Percentiles rank a stretch among this genome's conserved stretches.
These are phyloP conservation scores for Triticum urartu DNA, from an alignment of 176 grass and related monocot species.

Conservation along the genomic window DNA sequence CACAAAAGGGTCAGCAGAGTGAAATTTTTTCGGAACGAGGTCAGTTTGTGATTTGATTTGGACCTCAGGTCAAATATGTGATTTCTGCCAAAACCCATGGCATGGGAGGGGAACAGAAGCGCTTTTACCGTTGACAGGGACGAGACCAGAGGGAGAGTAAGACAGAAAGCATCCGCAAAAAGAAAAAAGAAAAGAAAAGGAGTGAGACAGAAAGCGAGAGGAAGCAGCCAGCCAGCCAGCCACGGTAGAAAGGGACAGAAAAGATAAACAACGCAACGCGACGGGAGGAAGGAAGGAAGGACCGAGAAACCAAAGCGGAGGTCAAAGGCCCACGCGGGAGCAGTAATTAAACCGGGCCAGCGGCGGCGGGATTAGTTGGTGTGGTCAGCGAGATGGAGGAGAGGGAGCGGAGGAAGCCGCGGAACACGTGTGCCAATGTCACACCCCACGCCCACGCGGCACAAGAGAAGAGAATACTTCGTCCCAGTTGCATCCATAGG, in stretches of 20 bases:
- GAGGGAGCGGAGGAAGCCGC: neutral
- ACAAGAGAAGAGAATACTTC: too few species aligned
- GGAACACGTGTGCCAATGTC: slow-evolving; percentile 32
- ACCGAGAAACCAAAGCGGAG: neutral
- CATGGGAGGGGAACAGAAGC: neutral
- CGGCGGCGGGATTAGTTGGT: neutral
- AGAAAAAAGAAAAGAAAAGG: too few species aligned
- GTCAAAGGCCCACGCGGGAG: neutral
- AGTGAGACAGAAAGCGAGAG: neutral
- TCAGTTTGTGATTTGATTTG: too few species aligned
- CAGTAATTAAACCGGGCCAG: too few species aligned
- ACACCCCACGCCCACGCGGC: neutral
- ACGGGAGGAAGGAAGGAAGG: too few species aligned
- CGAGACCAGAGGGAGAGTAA: neutral
- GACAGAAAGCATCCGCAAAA: too few species aligned
- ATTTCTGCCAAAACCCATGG: neutral
- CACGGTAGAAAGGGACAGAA: neutral
- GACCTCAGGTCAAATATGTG: too few species aligned
- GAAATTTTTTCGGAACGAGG: too few species aligned
- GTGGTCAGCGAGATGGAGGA: neutral
- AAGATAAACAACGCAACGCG: neutral
- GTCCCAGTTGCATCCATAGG: too few species aligned
- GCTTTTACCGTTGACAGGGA: neutral
- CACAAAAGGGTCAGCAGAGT: too few species aligned
- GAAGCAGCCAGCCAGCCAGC: neutral